phyloP scores from a whole-genome alignment of 23 red algal species.

The Agarophyton chilense region DNA sequence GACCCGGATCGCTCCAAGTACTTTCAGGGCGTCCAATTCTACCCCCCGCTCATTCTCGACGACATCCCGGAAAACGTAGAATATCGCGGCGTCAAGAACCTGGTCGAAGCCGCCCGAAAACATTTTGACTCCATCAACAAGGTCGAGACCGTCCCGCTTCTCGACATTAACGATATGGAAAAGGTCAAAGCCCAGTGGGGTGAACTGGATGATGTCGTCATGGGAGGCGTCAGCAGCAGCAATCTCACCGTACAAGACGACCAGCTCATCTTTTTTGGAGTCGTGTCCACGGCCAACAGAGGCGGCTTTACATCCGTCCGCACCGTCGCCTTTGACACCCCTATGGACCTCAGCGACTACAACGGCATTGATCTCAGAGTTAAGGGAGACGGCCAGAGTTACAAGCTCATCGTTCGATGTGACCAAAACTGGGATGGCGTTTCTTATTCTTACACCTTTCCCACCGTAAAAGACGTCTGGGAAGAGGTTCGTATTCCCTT shows the following conservation, averaged over 20 bases:
- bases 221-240: constrained; percentile 95
- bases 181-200: constrained; percentile 68
- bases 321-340: constrained; percentile 74
- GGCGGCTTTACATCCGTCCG: constrained; percentile 90
- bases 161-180: constrained; percentile 52
- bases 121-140: constrained; percentile 23
- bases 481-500: constrained; percentile 81
- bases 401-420: constrained; percentile 97
- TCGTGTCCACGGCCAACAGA: constrained; percentile 71
- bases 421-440: constrained; percentile 95
- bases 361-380: constrained; percentile 83
- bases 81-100: constrained; percentile 75
- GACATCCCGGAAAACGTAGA: constrained; percentile 91
- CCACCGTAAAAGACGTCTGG: constrained; percentile 69
- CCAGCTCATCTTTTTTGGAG: constrained; percentile 66
- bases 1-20: constrained; percentile 79
- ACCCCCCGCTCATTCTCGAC: constrained; percentile 72
- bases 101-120: constrained; percentile 30
- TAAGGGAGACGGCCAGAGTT: constrained; percentile 89
- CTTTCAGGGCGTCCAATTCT: constrained; percentile 85
- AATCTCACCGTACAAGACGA: constrained; percentile 37
- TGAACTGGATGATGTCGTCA: constrained; percentile 93
- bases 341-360: constrained; percentile 65
- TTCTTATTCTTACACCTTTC: constrained; percentile 81
- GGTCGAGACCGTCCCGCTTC: constrained; percentile 5